Percentiles rank a stretch among this genome's conserved stretches.
Conservation (phyloP, 1,284 basidiomycete species). For the Cryptococcus hybrid region DNA sequence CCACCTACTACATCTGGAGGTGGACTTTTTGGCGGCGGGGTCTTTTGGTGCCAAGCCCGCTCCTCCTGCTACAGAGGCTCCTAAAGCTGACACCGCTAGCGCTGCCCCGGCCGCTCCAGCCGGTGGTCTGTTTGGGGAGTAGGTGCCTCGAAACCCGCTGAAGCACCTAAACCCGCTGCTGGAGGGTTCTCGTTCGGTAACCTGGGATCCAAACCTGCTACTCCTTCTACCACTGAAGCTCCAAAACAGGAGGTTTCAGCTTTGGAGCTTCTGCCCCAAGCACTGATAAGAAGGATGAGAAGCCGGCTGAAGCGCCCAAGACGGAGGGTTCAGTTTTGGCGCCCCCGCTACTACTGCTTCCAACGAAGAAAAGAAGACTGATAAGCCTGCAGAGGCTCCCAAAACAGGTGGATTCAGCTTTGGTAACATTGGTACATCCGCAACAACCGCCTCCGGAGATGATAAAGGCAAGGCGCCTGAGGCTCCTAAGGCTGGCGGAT, state of each 20-base stretch:
- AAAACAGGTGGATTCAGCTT: slow-evolving; percentile 9
- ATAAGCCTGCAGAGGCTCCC: slow-evolving; percentile 15
- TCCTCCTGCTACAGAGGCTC: slow-evolving; percentile 21
- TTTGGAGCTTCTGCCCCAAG: slow-evolving; percentile 14
- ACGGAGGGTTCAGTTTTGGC: slow-evolving; percentile 7
- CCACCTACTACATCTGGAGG: slow-evolving; percentile 14
- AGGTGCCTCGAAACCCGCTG: slow-evolving; percentile 9
- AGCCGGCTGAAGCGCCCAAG: slow-evolving; percentile 21
- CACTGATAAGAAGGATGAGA: slow-evolving; percentile 5
- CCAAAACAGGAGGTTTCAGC: slow-evolving; percentile 29
- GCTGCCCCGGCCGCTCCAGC: slow-evolving; percentile 25
- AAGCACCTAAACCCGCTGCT: slow-evolving; percentile 24
- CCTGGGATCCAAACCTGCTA: neutral
- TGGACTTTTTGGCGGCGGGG: slow-evolving; percentile 16
- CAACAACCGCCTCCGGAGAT: too few relatives aligned
- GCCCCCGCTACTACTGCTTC: neutral
- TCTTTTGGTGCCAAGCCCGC: slow-evolving; percentile 31
- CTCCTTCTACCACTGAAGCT: slow-evolving; percentile 21
- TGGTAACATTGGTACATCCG: neutral
- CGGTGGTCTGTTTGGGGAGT: slow-evolving; percentile 34
- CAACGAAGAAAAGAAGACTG: slow-evolving; percentile 12
- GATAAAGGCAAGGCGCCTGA: slow-evolving; percentile 1
- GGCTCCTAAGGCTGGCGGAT: slow-evolving; percentile 11
- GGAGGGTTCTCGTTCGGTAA: slow-evolving; percentile 30
- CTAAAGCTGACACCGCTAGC: slow-evolving; percentile 18